Evolutionary conservation across 2,329 filamentous ascomycete species (phyloP).

Genomic region (Fusarium sp.): DNA sequence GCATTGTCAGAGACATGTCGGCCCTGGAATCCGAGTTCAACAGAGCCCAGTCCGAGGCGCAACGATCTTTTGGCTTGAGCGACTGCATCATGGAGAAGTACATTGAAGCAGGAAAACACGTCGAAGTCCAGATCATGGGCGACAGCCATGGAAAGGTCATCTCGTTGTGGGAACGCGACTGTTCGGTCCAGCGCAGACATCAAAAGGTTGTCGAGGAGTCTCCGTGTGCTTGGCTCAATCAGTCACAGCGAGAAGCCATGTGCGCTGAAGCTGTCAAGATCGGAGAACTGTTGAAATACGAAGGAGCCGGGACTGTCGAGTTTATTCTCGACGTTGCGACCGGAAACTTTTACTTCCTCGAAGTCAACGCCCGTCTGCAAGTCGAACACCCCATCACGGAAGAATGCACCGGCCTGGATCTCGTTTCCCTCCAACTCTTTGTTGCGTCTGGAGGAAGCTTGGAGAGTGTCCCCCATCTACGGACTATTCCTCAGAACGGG

Average conservation of each 20-base stretch:
- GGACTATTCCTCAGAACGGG: slow-evolving; percentile 43
- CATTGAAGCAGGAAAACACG: slow-evolving; percentile 52
- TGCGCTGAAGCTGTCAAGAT: slow-evolving; percentile 3
- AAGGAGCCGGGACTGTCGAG: slow-evolving; percentile 2
- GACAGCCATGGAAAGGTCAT: slow-evolving; percentile 53
- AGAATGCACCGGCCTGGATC: slow-evolving; percentile 17
- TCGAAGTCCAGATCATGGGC: slow-evolving; percentile 60
- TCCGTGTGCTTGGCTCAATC: slow-evolving; percentile 28
- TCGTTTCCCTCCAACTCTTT: slow-evolving; percentile 22
- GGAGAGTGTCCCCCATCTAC: neutral
- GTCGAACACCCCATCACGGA: slow-evolving; percentile 55
- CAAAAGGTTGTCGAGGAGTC: slow-evolving; percentile 61
- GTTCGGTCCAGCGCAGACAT: slow-evolving; percentile 58
- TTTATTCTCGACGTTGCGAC: slow-evolving; percentile 47
- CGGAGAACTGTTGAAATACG: neutral
- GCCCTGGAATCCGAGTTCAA: slow-evolving; percentile 26
- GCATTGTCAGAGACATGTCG: slow-evolving; percentile 34
- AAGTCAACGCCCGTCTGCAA: slow-evolving; percentile 58
- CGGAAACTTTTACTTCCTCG: slow-evolving; percentile 56
- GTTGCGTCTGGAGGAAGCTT: neutral
- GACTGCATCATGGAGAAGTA: slow-evolving; percentile 54
- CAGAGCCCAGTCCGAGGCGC: slow-evolving; percentile 50
- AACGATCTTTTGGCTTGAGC: slow-evolving; percentile 51
- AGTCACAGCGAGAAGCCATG: neutral
- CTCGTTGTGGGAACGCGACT: slow-evolving; percentile 57